Evolutionary conservation across 768 basidiomycete species (phyloP), one percentile per base, ranked within the genome.

Genomic region (Thelephora ganbajun): DNA sequence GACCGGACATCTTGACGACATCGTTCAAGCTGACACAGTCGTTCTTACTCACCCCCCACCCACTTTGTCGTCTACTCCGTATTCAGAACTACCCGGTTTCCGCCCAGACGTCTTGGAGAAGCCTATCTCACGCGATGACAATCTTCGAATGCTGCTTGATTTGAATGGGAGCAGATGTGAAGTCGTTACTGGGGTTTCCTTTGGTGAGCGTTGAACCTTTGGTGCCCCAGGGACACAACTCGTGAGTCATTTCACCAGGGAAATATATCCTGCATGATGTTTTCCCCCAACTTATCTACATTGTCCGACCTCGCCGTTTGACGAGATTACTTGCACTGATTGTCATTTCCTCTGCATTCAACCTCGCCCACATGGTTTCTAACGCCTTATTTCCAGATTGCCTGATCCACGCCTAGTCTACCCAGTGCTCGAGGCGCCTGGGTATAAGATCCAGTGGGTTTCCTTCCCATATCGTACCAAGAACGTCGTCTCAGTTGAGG

Each of bases 71-170:
- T 71, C 74, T 46, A 63, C 63, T 1, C 71, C 77, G 7, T 77
- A 74, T 45, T 72, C 76, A 11, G 66, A 79, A 11, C 63, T 74
- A 7, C 72, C 75, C 1, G 61, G 67, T 20, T 61, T 62, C 5
- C 61, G 58, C 1, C 89, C 89, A 48, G 85, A 90, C 45, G 68
- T 98, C 6, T 67, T 98, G 1, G 96, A 99, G 64, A 99, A 98
- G 59, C 96, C 96, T 0, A 42, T 51, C 0, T 74, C 74, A 7
- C 84, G 86, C 56, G 77, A 68, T 23, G 93, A 97, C 50, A 83
- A 97, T 61, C 58, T 86, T 43, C 75, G 86, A 19, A 94, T 91
- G 87, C 69, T 99, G 47, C 66, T 83, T 43, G 85, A 91, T 50
- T 68, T 96, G 52, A 91, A 92, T 45, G 94, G 91, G 6, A 70